Evolutionary conservation across 2,329 filamentous ascomycete genomes (phyloP).

Genomic region (Diaporthe sp.): DNA sequence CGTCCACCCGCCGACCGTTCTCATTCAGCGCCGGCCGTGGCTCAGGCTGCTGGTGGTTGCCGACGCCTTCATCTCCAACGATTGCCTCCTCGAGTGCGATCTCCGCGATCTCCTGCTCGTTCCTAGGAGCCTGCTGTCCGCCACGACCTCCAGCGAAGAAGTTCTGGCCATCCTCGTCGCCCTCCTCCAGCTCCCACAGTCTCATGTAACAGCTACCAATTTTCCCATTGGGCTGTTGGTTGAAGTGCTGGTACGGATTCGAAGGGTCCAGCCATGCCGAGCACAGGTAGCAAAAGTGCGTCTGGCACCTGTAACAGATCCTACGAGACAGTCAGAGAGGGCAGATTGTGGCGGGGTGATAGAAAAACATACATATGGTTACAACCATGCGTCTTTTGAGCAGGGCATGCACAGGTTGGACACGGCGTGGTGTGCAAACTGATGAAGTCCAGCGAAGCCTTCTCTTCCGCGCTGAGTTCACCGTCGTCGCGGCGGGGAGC

Average conservation of each 20-base stretch:
- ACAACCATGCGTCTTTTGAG: conserved; percentile 93
- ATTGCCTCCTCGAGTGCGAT: conserved; percentile 35
- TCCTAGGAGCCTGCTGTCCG: conserved; percentile 42
- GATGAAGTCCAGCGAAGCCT: conserved; percentile 89
- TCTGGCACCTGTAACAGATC: conserved; percentile 87
- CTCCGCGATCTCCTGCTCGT: conserved; percentile 49
- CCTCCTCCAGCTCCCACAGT: conserved; percentile 90
- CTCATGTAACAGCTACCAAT: conserved; percentile 82
- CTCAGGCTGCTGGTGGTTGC: conserved; percentile 29
- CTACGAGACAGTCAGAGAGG: conserved; percentile 28
- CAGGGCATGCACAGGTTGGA: conserved; percentile 86
- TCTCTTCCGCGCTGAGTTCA: conserved; percentile 86
- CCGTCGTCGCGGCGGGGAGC: conserved; percentile 74
- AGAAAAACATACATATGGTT: conserved; percentile 80
- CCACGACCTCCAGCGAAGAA: conserved; percentile 56
- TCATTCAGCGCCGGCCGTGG: conserved; percentile 42
- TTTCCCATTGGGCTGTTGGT: conserved; percentile 67
- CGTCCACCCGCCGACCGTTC: conserved; percentile 54
- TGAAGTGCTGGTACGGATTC: conserved; percentile 93
- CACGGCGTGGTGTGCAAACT: conserved; percentile 86
- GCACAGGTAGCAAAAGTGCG: conserved; percentile 97
- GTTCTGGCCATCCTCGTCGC: conserved; percentile 66
- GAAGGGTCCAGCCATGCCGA: conserved; percentile 84
- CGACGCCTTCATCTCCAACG: conserved; percentile 48
- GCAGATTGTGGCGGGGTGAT: background rate